phyloP scores from a whole-genome alignment of 148 eudicot genomes.

The Gaultheria prostrata region DNA sequence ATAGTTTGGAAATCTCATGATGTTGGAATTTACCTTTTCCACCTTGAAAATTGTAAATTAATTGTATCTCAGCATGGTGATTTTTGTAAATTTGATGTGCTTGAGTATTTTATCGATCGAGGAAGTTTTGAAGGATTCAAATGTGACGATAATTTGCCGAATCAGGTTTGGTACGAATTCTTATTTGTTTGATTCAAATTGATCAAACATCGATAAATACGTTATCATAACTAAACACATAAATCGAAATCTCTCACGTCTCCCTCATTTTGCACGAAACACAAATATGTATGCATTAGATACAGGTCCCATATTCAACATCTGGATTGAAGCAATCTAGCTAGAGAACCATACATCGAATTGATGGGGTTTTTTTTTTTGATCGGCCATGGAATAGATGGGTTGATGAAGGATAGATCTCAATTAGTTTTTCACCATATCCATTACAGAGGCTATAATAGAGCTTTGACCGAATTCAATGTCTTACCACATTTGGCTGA shows the following conservation, averaged over 20 bases:
- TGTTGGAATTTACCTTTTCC: background rate
- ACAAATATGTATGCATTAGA: too few species aligned
- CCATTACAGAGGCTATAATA: too few species aligned
- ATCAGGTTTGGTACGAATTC: too few species aligned
- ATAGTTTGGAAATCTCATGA: background rate
- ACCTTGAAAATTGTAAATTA: background rate
- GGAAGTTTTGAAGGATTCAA: background rate
- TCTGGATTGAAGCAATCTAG: background rate
- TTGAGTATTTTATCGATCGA: too few species aligned
- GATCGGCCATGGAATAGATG: background rate
- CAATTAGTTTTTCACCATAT: background rate
- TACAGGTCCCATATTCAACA: background rate
- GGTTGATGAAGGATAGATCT: background rate
- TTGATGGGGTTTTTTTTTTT: too few species aligned
- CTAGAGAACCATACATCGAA: background rate
- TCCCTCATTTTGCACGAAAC: background rate
- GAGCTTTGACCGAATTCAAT: too few species aligned
- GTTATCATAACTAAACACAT: background rate
- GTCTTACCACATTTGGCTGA: too few species aligned
- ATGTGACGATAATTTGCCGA: too few species aligned
- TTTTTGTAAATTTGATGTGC: background rate
- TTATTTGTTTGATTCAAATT: too few species aligned
- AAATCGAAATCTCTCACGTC: background rate
- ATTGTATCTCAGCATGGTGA: background rate
- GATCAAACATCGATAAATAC: too few species aligned